These are phyloP conservation scores for Alternaria sp. DNA, from an alignment of 2,329 filamentous ascomycete genomes.

Conservation along the genomic window DNA sequence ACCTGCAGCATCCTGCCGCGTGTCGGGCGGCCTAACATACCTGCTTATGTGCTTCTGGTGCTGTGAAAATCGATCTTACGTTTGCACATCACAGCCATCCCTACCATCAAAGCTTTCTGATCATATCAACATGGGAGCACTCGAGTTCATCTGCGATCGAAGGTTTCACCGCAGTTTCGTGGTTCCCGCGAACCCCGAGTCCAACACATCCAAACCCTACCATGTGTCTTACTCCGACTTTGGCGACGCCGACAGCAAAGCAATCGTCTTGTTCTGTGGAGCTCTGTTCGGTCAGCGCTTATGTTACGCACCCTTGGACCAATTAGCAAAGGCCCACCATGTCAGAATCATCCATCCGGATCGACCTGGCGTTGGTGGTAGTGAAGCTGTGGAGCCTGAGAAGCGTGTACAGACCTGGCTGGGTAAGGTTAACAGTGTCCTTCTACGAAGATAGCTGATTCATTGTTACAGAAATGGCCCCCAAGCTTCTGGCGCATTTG, in stretches of 20 bases:
- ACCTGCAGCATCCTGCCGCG: not conserved
- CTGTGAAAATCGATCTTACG: not conserved
- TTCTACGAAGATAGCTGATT: not conserved
- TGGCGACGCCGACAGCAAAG: slow-evolving; percentile 38
- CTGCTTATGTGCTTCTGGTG: not conserved
- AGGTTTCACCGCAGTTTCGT: slow-evolving; percentile 39
- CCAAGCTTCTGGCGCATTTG: slow-evolving; percentile 40
- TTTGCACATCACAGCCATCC: not conserved
- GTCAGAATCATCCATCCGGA: slow-evolving; percentile 45
- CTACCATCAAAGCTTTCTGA: not conserved
- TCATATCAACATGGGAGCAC: slow-evolving; percentile 22
- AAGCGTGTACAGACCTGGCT: slow-evolving; percentile 40
- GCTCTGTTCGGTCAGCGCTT: slow-evolving; percentile 39
- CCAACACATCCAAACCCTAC: slow-evolving; percentile 26
- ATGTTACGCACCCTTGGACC: slow-evolving; percentile 38
- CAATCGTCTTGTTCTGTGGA: slow-evolving; percentile 43
- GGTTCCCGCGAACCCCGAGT: slow-evolving; percentile 34
- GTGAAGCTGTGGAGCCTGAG: slow-evolving; percentile 33
- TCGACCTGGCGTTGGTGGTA: slow-evolving; percentile 42
- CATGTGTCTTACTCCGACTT: slow-evolving; percentile 44
- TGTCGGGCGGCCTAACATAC: slow-evolving; percentile 4
- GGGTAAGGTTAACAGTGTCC: slow-evolving; percentile 17
- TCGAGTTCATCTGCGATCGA: slow-evolving; percentile 42
- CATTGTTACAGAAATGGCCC: slow-evolving; percentile 38
- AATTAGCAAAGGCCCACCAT: slow-evolving; percentile 35